Evolutionary conservation across 768 basidiomycete genomes (phyloP).

Genomic region (Lentinula edodes): DNA sequence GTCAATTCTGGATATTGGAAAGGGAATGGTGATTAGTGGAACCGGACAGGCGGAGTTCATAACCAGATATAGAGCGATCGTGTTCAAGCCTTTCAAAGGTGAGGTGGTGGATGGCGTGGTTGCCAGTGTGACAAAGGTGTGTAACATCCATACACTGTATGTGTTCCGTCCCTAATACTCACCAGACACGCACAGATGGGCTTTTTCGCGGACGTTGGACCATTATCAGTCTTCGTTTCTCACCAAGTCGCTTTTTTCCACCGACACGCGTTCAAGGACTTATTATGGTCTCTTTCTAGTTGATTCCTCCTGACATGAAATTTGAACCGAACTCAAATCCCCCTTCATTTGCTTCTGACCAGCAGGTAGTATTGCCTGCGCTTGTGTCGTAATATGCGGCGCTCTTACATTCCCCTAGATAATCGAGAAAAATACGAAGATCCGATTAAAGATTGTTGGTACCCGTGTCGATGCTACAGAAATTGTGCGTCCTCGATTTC

Average conservation of each 20-base stretch:
- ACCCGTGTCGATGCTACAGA: slow-evolving; percentile 97
- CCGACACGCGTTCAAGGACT: slow-evolving; percentile 6
- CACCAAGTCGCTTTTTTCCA: slow-evolving; percentile 63
- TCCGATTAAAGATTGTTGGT: slow-evolving; percentile 96
- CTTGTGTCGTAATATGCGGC: neutral
- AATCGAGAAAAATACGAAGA: slow-evolving; percentile 88
- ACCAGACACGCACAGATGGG: slow-evolving; percentile 67
- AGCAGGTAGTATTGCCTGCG: slow-evolving; percentile 49
- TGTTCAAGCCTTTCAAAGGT: slow-evolving; percentile 99
- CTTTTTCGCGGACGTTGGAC: slow-evolving; percentile 96
- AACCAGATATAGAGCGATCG: slow-evolving; percentile 91
- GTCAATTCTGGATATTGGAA: slow-evolving; percentile 85
- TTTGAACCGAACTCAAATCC: slow-evolving; percentile 97
- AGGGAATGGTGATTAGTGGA: slow-evolving; percentile 87
- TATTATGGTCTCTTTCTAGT: slow-evolving; percentile 34
- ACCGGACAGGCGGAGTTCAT: slow-evolving; percentile 96
- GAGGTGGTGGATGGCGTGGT: slow-evolving; percentile 98
- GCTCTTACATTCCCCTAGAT: slow-evolving; percentile 39
- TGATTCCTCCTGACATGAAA: slow-evolving; percentile 89
- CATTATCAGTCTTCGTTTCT: slow-evolving; percentile 90
- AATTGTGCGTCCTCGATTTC: slow-evolving; percentile 56
- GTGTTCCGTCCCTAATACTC: neutral
- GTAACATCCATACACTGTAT: neutral
- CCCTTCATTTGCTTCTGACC: slow-evolving; percentile 91
- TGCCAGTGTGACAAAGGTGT: slow-evolving; percentile 90